Evolutionary conservation across 768 basidiomycete species (phyloP).

Genomic region (Chalciporus pseudorubinellus): DNA sequence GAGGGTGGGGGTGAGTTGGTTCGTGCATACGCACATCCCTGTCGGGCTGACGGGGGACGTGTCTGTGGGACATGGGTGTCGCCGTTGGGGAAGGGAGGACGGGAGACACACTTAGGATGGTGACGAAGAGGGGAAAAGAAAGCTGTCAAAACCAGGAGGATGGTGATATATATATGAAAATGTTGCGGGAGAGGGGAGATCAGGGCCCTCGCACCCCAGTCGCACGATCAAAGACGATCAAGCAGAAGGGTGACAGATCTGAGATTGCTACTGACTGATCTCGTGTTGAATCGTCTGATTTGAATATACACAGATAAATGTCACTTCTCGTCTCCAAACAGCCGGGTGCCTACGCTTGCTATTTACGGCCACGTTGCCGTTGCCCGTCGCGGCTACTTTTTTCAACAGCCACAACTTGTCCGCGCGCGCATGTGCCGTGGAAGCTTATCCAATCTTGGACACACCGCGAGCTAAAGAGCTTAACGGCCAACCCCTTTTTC

Average conservation of each 20-base stretch:
- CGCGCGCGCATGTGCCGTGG: conserved; percentile 34
- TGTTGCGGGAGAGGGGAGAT: conserved; percentile 41
- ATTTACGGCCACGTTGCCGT: conserved; percentile 47
- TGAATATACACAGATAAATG: conserved; percentile 34
- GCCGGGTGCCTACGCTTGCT: conserved; percentile 54
- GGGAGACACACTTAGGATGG: conserved; percentile 29
- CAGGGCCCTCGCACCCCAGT: conserved; percentile 44
- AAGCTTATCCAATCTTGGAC: conserved; percentile 36
- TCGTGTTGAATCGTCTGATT: conserved; percentile 41
- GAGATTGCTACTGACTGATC: conserved; percentile 41
- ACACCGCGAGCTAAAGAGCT: conserved; percentile 41
- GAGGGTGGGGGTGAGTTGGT: conserved; percentile 42
- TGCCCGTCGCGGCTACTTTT: conserved; percentile 40
- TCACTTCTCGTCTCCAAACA: conserved; percentile 43
- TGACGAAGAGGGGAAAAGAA: conserved; percentile 49
- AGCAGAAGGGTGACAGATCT: conserved; percentile 31
- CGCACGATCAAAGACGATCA: conserved; percentile 69
- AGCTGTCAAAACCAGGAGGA: conserved; percentile 41
- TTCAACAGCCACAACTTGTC: conserved; percentile 33
- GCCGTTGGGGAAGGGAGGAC: conserved; percentile 18
- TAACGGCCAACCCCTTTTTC: conserved; percentile 37
- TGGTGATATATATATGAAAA: conserved; percentile 59
- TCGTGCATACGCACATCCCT: conserved; percentile 67
- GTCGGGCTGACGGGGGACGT: conserved; percentile 56
- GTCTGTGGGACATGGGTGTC: conserved; percentile 57